These are phyloP conservation scores for Lactarius sp. DNA, from an alignment of 768 basidiomycete species.

Conservation along the genomic window DNA sequence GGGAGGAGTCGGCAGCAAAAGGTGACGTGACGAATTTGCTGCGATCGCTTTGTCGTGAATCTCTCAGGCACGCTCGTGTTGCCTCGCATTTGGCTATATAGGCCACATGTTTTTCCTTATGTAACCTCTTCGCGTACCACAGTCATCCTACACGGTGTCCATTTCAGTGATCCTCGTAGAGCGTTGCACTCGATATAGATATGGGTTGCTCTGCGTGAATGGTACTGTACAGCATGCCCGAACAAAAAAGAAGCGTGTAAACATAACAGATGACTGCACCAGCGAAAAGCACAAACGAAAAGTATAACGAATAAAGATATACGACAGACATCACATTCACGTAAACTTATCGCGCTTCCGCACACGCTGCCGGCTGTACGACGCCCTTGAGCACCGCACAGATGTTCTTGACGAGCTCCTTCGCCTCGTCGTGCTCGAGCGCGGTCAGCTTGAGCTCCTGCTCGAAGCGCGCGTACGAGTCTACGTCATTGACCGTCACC, in stretches of 20 bases:
- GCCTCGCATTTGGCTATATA: no score
- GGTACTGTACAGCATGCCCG: no score
- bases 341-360: constrained; percentile 4
- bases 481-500: neutral
- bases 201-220: no score
- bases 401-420: constrained; percentile 13
- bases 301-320: constrained; percentile 7
- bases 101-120: neutral
- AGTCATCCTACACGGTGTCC: no score
- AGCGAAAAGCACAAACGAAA: neutral
- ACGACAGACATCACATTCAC: neutral
- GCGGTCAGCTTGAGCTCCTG: constrained; percentile 2
- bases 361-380: constrained; percentile 4
- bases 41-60: neutral
- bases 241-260: neutral
- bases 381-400: constrained; percentile 16
- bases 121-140: neutral
- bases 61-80: neutral
- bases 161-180: no score
- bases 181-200: no score
- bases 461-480: constrained; percentile 6
- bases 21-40: neutral
- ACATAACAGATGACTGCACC: neutral
- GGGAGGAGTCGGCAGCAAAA: neutral
- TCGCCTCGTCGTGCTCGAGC: constrained; percentile 16